phyloP scores from a whole-genome alignment of 192 early-diverging fungal genomes.

The Martensiomyces pterosporus region DNA sequence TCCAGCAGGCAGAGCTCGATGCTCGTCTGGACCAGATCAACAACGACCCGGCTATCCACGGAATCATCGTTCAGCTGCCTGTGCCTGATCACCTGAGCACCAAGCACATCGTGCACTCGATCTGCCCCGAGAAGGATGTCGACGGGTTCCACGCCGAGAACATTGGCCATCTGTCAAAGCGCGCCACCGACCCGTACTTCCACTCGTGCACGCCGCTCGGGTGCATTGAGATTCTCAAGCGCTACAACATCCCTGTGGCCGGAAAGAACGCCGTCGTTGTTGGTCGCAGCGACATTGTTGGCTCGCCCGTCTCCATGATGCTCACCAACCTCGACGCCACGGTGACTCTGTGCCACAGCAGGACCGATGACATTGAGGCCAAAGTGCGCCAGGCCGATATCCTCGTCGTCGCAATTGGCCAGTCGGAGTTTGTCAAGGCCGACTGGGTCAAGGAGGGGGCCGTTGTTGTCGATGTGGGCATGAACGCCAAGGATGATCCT shows the following conservation, averaged over 20 bases:
- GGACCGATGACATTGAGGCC: conserved; percentile 67
- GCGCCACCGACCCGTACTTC: conserved; percentile 75
- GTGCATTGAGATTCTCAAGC: conserved; percentile 78
- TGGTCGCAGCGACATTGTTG: conserved; percentile 95
- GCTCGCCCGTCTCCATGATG: conserved; percentile 77
- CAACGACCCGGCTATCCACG: conserved; percentile 78
- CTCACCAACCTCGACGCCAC: conserved; percentile 82
- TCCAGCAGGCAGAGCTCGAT: conserved; percentile 70
- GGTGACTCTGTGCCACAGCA: conserved; percentile 92
- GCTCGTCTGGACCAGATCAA: conserved; percentile 68
- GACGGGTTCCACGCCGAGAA: conserved; percentile 97
- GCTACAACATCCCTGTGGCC: conserved; percentile 60
- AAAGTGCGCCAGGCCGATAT: conserved; percentile 86
- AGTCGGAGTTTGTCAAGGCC: conserved; percentile 74
- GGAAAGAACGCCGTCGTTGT: conserved; percentile 93
- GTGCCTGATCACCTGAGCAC: conserved; percentile 85
- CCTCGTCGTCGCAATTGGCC: conserved; percentile 84
- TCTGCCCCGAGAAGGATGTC: conserved; percentile 89
- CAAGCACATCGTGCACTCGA: conserved; percentile 74
- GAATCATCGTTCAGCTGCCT: conserved; percentile 94
- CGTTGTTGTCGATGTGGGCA: conserved; percentile 97
- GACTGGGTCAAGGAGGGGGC: conserved; percentile 94
- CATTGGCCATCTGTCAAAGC: conserved; percentile 87
- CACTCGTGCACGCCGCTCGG: conserved; percentile 97
- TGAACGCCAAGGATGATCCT: conserved; percentile 81